Base-by-base conservation (phyloP, 2,329 filamentous ascomycete genomes). In the Zasmidium citrigriseum region DNA sequence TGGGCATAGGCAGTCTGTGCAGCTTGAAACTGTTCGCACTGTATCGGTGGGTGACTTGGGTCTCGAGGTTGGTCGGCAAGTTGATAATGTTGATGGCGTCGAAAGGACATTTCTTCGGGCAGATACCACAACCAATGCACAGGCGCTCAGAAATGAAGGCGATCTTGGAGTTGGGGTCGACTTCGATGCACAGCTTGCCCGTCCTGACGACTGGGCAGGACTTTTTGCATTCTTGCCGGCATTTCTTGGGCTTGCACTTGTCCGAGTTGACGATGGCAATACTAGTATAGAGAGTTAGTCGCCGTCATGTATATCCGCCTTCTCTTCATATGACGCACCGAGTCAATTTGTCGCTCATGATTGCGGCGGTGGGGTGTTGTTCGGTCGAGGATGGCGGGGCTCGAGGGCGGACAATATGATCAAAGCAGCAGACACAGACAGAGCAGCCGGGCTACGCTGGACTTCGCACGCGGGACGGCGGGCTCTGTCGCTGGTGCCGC, bases 31-130 rank as follows among this genome's bases (percentile, higher is more conserved):
- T 97, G 84, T 99, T 99, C 76, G 95, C 93, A 55, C 93, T 96
- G 83, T 99, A 99, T 75, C 95, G 90, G 78, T 99, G 96, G 68
- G 95, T 98, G 73, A 99, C 92, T 77, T 98, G 90, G 67, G 89
- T 96, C 78, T 99, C 95, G 77, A 99, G 89, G 80, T 99, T 99
- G 76, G 95, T 99, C 69, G 96, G 95, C 83, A 99, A 82, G 82
- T 99, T 99, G 91, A 99, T 99, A 78, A 99, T 99, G 77, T 93
- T 96, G 80, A 99, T 99, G 66, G 95, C 95, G 73, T 93, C 89
- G 78, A 99, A 99, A 16, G 95, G 95, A 77, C 95, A 99, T 78
- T 98, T 98, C 83, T 99, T 99, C 46, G 93, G 92, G 78, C 96
- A 99, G 81, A 99, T 99, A 88, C 95, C 96, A 75, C 96, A 99